Base-by-base conservation (phyloP, 164 flowering plant species). In the Vitis cinerea region DNA sequence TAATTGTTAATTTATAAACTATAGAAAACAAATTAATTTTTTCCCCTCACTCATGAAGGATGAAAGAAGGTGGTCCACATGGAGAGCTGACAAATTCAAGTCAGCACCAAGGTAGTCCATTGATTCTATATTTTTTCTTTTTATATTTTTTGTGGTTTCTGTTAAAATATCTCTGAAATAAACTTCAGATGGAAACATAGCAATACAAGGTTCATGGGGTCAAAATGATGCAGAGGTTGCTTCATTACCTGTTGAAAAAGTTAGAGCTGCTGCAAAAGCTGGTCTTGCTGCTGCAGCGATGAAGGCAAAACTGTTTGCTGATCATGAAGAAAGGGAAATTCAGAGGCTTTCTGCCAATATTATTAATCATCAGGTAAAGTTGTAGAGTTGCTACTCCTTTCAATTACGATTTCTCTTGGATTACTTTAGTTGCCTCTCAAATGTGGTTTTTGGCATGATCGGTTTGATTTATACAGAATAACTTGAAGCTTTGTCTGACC, bases 251-350 rank as follows among this genome's bases (percentile, higher is more conserved):
- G 61, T 80, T 49, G 93, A 88, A 68, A 90, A 80, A 68, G 89
- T 91, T 29, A 87, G 78, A 82, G 77, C 65, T 68, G 99, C 99
- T 70, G 92, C 94, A 8, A 88, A 83, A 78, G 85, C 76, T 71
- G 99, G 98, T 71, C 90, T 95, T 73, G 82, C 97, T 76, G 99
- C 98, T 70, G 96, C 98, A 19, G 96, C 98, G 67, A 80, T 79
- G 59, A 95, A 95, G 81, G 96, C 98, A 72, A 95, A 93, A 75
- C 82, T 88, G 54, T 95, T 93, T 84, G 96, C 98, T 16, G 98
- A 95, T 79, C 97, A 95, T 59, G 99, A 95, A 80, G 99, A 95
- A 64, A 90, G 99, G n/a, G 99, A 95, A 80, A 90, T 95, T 71
- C 99, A 95, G 77, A 83, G 99, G 79, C 80, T 93, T 58, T 81